phyloP scores from a whole-genome alignment of 108 stramenopile species.

The Stephanodiscus minutulus region DNA sequence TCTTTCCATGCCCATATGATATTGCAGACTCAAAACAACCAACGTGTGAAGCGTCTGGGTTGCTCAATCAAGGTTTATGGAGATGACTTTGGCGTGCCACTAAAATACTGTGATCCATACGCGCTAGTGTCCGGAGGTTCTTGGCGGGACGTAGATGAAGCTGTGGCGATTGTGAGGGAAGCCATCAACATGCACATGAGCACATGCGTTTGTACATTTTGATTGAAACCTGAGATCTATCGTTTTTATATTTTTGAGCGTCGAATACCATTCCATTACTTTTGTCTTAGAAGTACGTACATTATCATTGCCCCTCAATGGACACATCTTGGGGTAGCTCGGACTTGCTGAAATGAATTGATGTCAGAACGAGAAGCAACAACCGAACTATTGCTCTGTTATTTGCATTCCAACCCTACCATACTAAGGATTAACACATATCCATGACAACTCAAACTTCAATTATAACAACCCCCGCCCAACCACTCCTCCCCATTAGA shows the following conservation, averaged over 20 bases:
- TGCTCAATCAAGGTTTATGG: background rate
- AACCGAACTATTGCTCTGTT: too few species aligned
- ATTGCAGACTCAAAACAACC: background rate
- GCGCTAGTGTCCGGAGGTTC: background rate
- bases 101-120: constrained; percentile 6
- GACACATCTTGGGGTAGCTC: background rate
- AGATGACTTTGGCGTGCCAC: background rate
- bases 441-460: too few species aligned
- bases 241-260: too few species aligned
- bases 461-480: too few species aligned
- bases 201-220: background rate
- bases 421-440: too few species aligned
- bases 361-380: too few species aligned
- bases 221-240: background rate
- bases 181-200: background rate
- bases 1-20: background rate
- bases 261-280: too few species aligned
- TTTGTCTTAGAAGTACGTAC: too few species aligned
- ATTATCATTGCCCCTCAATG: too few species aligned
- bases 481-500: too few species aligned
- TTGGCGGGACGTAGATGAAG: constrained; percentile 1
- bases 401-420: too few species aligned
- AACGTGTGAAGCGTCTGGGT: background rate
- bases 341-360: too few species aligned
- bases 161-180: background rate